These are phyloP conservation scores for Penicillium soppii DNA, from an alignment of 495 filamentous ascomycete genomes.

Conservation along the genomic window DNA sequence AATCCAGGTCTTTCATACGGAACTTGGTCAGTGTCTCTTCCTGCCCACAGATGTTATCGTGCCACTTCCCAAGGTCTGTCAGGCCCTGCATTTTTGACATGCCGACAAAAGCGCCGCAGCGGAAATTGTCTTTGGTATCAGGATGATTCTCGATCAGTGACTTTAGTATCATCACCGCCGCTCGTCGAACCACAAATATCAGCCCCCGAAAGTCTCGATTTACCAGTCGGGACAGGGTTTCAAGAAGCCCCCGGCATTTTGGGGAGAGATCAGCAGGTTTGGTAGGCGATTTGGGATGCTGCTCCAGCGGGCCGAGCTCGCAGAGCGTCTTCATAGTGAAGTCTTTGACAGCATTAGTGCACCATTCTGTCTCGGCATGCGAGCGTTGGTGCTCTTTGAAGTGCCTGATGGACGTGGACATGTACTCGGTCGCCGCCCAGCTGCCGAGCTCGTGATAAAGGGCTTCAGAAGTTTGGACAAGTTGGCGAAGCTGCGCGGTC, in stretches of 20 bases:
- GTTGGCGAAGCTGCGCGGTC: not conserved
- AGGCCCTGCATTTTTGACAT: constrained; percentile 1
- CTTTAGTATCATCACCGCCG: not conserved
- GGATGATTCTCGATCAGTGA: constrained; percentile 3
- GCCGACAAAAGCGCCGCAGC: constrained; percentile 9
- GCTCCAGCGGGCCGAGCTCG: not conserved
- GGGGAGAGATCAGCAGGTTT: not conserved
- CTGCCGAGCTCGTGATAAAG: not conserved
- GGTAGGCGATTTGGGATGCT: not conserved
- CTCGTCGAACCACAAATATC: constrained; percentile 3
- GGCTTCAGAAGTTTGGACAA: not conserved
- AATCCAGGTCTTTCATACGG: constrained; percentile 61
- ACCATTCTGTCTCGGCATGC: not conserved
- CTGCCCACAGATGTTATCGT: not conserved
- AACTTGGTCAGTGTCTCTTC: constrained; percentile 57
- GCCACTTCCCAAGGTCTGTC: not conserved
- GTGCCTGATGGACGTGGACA: not conserved
- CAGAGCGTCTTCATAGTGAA: not conserved
- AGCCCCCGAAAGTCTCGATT: constrained; percentile 4
- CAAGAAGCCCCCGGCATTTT: not conserved
- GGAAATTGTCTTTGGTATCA: not conserved
- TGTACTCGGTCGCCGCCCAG: constrained; percentile 2
- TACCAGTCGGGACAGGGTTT: not conserved
- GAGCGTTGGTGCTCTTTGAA: not conserved
- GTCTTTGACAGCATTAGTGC: not conserved